Evolutionary conservation across 1,284 basidiomycete genomes (phyloP), one percentile per base, ranked within the genome.

Genomic region (Spongiforma sp.): DNA sequence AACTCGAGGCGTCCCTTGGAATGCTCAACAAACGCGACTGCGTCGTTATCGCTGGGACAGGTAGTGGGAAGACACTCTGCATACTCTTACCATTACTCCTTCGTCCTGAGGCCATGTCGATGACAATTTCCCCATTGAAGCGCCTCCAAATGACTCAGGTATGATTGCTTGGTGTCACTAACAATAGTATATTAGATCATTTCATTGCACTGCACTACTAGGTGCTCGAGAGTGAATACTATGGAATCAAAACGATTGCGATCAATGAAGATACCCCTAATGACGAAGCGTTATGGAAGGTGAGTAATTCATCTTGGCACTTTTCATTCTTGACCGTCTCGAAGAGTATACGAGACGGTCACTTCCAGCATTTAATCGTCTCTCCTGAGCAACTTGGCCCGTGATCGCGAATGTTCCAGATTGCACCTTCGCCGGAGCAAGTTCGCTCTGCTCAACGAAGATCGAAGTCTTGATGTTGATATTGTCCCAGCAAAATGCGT

Each of bases 61-160:
- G 62, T 1, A 50, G 52, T 6, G 30, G 57, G 6, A 61, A 60
- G 21, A 43, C 43, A 1, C 43, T 52, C 0, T 65, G 62, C 8
- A 26, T 43, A 10, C 19, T 64, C 2, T 63, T 63, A 21, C 55
- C 48, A 1, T 9, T 63, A 3, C 39, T 64, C 3, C 32, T 57
- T 4, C 28, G 26, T 19, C 48, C 61, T 0, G n/a, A 26, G 1
- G 43, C 26, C 3, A 26, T 64, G 0, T 63, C 34, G 0, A 53
- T 58, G 4, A 63, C 48, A 1, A n/a, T 64, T 3, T 57, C 55
- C 5, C 61, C 55, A 3, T 55, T 58, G 2, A 64, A 64, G 15
- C 5, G 39, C 2, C 48, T 64, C 14, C 61, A 64, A 32, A 57
- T 6, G 11, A 54, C 32, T 4, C 62, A 64, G 55, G 62, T 46